Evolutionary conservation across 176 grass and related monocot genomes (phyloP).

Genomic region (Lolium multiflorum): DNA sequence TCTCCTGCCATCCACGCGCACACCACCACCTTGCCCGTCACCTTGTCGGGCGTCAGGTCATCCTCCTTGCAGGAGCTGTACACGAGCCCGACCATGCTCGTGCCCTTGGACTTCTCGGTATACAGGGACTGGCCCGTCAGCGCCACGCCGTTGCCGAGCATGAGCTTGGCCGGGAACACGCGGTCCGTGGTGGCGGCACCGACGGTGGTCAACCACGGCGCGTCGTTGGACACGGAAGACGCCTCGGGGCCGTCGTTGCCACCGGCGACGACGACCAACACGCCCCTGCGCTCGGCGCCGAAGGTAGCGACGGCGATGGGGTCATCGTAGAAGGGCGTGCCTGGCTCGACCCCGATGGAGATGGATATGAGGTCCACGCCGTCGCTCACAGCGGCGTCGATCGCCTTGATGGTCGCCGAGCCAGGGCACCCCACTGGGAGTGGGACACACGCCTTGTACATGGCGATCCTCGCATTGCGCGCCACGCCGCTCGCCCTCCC

Average conservation of each 20-base stretch:
- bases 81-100: not conserved
- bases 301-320: conserved; percentile 26
- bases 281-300: conserved; percentile 17
- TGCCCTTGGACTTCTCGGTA: not conserved
- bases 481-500: conserved; percentile 36
- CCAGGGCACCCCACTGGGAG: rapidly evolving
- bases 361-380: conserved; percentile 53
- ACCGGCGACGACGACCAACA: conserved; percentile 31
- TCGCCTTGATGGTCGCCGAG: not conserved
- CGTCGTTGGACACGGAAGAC: not conserved
- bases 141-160: conserved; percentile 27
- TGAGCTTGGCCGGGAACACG: conserved; percentile 3
- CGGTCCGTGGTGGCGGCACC: conserved; percentile 34
- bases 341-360: not conserved
- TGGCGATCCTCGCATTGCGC: conserved; percentile 34
- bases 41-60: not conserved
- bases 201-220: conserved; percentile 44
- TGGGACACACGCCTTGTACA: conserved; percentile 14
- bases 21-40: conserved; percentile 46
- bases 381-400: conserved; percentile 45
- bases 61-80: not conserved
- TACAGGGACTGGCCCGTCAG: conserved; percentile 34
- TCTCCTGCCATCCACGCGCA: not conserved
- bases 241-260: not conserved
- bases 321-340: not conserved